These are phyloP conservation scores for Lentinus brumalis DNA, from an alignment of 768 basidiomycete genomes.

Conservation along the genomic window DNA sequence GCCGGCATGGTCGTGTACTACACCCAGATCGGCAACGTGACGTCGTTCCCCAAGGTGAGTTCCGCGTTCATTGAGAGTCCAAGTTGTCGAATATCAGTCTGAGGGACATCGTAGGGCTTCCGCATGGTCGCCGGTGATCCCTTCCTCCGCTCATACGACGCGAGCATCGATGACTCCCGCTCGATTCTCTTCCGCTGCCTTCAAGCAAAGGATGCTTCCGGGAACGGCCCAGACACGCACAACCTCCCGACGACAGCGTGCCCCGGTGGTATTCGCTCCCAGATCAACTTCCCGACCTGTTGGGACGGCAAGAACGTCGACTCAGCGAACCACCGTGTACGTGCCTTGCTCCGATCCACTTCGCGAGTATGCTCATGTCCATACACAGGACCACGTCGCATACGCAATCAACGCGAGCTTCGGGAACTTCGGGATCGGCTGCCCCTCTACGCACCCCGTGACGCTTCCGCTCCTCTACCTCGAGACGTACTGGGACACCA, in stretches of 20 bases:
- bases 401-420: slow-evolving; percentile 45
- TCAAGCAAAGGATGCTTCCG: slow-evolving; percentile 34
- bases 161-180: slow-evolving; percentile 10
- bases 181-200: slow-evolving; percentile 35
- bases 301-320: slow-evolving; percentile 35
- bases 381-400: slow-evolving; percentile 35
- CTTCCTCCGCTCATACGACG: slow-evolving; percentile 25
- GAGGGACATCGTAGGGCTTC: slow-evolving; percentile 4
- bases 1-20: slow-evolving; percentile 8
- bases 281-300: slow-evolving; percentile 36
- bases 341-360: background rate
- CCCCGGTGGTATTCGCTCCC: slow-evolving; percentile 24
- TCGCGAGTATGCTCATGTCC: too few relatives aligned
- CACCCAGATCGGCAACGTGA: slow-evolving; percentile 1
- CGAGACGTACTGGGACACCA: slow-evolving; percentile 37
- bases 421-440: slow-evolving; percentile 42
- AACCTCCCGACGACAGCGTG: slow-evolving; percentile 22
- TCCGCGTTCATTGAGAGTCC: background rate
- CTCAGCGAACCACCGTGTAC: background rate
- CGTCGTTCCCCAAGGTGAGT: slow-evolving; percentile 22
- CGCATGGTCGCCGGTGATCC: slow-evolving; percentile 31
- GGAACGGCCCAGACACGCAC: slow-evolving; percentile 28
- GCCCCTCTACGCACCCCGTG: slow-evolving; percentile 38
- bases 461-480: slow-evolving; percentile 47
- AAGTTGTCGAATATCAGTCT: background rate